Evolutionary conservation across 1,284 basidiomycete species (phyloP).

Genomic region (Boletellus deceptivus): DNA sequence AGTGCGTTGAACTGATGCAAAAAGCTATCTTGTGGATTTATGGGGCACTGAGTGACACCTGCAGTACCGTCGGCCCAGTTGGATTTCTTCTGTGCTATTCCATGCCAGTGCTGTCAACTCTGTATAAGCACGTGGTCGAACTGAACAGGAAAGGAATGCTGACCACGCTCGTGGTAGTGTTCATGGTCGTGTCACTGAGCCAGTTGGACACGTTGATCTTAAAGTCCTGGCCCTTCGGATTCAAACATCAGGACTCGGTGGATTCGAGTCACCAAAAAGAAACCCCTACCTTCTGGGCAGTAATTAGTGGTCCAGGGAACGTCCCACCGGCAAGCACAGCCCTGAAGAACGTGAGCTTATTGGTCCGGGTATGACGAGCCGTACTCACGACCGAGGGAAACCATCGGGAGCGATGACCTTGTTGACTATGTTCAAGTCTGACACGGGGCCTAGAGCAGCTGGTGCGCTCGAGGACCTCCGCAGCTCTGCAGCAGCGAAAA

Average conservation of each 20-base stretch:
- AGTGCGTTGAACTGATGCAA: conserved; percentile 37
- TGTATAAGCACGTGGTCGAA: not conserved
- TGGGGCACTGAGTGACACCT: conserved; percentile 47
- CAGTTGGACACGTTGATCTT: conserved; percentile 33
- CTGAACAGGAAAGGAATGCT: not conserved
- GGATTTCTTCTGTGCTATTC: conserved; percentile 40
- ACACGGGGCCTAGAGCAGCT: conserved; percentile 13
- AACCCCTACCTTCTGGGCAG: conserved; percentile 27
- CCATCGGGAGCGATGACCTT: conserved; percentile 28
- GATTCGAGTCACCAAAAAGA: not conserved
- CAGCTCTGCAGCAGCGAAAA: not conserved
- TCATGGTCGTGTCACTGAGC: conserved; percentile 33
- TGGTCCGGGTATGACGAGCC: not conserved
- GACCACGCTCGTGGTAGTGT: conserved; percentile 32
- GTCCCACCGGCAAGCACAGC: conserved; percentile 23
- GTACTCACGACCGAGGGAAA: conserved; percentile 20
- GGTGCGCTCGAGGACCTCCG: not conserved
- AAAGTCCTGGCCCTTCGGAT: conserved; percentile 29
- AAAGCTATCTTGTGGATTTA: conserved; percentile 36
- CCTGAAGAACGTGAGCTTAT: conserved; percentile 3
- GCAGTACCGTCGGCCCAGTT: conserved; percentile 41
- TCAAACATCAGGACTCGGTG: conserved; percentile 4
- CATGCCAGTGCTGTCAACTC: conserved; percentile 49
- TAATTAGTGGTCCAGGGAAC: conserved; percentile 37
- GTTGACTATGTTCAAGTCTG: conserved; percentile 23